phyloP scores from a whole-genome alignment of 768 basidiomycete genomes.

The Lactarius hengduanensis region DNA sequence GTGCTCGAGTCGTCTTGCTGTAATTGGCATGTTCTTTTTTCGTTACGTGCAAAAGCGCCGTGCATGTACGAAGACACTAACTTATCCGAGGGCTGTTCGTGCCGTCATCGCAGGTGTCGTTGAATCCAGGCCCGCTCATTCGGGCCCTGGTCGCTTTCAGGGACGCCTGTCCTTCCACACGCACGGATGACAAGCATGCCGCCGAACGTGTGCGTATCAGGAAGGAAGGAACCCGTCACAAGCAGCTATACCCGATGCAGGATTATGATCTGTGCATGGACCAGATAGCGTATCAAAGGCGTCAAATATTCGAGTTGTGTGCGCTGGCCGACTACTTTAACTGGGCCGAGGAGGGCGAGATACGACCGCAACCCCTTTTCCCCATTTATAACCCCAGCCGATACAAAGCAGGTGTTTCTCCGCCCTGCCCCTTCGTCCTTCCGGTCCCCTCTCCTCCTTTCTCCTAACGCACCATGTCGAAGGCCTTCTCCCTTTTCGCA shows the following conservation, averaged over 20 bases:
- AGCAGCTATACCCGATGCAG: not conserved
- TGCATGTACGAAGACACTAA: not conserved
- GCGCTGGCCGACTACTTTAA: not conserved
- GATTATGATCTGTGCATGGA: not conserved
- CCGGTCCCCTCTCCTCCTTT: not conserved
- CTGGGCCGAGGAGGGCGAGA: not conserved
- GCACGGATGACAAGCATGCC: not conserved
- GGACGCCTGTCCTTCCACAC: not conserved
- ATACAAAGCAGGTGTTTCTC: not conserved
- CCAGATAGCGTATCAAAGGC: not conserved
- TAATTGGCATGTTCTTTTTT: not conserved
- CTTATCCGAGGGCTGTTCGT: not conserved
- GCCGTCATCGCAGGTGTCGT: not conserved
- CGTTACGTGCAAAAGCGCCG: not conserved
- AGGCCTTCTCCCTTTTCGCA: not conserved
- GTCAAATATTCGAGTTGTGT: not conserved
- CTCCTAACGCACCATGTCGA: conserved; percentile 3
- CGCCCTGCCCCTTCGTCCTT: not conserved
- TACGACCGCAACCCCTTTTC: not conserved
- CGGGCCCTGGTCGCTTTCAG: not conserved
- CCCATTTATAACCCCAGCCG: not conserved
- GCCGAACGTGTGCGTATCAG: not conserved
- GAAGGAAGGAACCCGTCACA: not conserved
- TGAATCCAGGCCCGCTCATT: not conserved
- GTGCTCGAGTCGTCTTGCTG: too few relatives aligned